Evolutionary conservation across 2,329 filamentous ascomycete species (phyloP), one percentile per base, ranked within the genome.

Genomic region (Ophiostoma sp.): DNA sequence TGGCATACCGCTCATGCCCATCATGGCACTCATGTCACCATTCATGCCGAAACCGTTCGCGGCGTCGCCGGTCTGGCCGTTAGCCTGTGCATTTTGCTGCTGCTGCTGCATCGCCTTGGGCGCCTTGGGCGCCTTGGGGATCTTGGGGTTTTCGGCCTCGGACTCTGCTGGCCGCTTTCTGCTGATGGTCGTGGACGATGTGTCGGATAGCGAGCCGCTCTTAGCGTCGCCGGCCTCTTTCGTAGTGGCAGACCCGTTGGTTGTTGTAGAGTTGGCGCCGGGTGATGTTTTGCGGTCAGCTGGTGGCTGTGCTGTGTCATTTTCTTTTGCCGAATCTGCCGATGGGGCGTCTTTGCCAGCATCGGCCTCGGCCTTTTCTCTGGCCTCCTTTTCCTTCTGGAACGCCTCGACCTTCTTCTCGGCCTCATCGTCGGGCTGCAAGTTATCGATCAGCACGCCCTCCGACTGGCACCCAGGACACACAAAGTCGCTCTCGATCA

Each of bases 401-500:
- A 90, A 97, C 54, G 86, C 86, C 81, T 92, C 91, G 74, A 97
- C 92, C 80, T 91, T 94, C 76, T 86, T 84, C 73, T 88, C 86
- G 73, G 89, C 87, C 75, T 95, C 92, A 74, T 92, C 90, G 80
- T 98, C 93, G 73, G 89, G 82, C 78, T 89, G 87, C 75, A 99
- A 87, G 80, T 97, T 91, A 85, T 97, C 94, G 81, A 98, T 91
- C 76, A 97, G 85, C 74, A 97, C 92, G 77, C 92, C 92, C 79
- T 97, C 93, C 73, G 90, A 91, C 81, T 92, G 88, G 84, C 95
- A 99, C 75, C 89, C 90, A 74, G 95, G 95, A 81, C 95, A 99
- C 80, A 94, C 85, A 82, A 99, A 93, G 86, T 99, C 95, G 87
- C 91, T 95, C 84, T 98, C 94, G 82, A 97, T 94, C 81, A 99